Conservation (phyloP, 2,329 filamentous ascomycete species). For the Ascosphaera apis region DNA sequence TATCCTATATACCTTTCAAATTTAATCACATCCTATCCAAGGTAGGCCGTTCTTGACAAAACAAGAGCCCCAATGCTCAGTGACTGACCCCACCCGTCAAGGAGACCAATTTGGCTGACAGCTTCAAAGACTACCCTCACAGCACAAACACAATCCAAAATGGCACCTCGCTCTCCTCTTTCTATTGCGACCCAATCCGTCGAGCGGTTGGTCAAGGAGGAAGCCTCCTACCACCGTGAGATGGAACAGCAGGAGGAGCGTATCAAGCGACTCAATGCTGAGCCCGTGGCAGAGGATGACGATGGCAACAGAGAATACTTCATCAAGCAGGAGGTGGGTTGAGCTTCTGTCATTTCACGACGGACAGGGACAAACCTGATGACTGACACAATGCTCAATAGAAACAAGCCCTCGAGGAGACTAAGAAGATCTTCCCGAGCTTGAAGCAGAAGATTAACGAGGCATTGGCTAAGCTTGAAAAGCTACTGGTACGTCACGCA, state of each 20-base stretch:
- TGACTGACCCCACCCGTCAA: too few species aligned
- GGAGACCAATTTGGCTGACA: too few species aligned
- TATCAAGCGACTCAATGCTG: slow-evolving; percentile 42
- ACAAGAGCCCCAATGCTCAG: too few species aligned
- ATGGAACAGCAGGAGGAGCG: slow-evolving; percentile 49
- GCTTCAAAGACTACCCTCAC: too few species aligned
- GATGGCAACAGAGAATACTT: slow-evolving; percentile 61
- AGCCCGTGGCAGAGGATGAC: slow-evolving; percentile 29
- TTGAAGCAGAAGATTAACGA: slow-evolving; percentile 48
- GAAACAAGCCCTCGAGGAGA: slow-evolving; percentile 68
- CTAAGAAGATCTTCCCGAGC: slow-evolving; percentile 55
- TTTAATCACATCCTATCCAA: too few species aligned
- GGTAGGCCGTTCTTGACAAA: too few species aligned
- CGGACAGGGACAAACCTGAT: too few species aligned
- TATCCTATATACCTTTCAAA: too few species aligned
- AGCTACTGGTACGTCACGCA: slow-evolving; percentile 42
- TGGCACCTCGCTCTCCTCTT: slow-evolving; percentile 57
- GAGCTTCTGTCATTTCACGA: background rate
- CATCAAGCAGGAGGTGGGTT: slow-evolving; percentile 63
- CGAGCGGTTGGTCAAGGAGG: slow-evolving; percentile 71
- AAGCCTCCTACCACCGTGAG: slow-evolving; percentile 75
- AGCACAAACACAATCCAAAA: too few species aligned
- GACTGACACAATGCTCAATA: too few species aligned
- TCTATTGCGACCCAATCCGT: slow-evolving; percentile 60
- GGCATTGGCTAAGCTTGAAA: slow-evolving; percentile 50